These are phyloP conservation scores for Discostella stelligeroides DNA, from an alignment of 108 stramenopile genomes.

Conservation along the genomic window DNA sequence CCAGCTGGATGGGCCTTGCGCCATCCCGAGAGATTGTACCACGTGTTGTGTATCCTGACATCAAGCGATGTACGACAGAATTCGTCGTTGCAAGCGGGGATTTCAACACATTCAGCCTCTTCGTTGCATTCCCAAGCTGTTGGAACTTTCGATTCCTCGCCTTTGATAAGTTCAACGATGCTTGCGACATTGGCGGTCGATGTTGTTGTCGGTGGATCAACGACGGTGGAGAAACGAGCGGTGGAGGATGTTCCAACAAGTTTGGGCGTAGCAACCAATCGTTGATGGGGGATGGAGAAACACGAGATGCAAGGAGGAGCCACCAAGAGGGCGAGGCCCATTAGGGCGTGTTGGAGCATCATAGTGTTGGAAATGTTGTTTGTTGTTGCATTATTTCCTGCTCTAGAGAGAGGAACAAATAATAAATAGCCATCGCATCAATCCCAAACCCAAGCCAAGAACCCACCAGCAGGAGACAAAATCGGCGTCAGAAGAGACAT, in stretches of 20 bases:
- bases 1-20: conserved; percentile 92
- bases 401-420: too few species aligned
- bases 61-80: conserved; percentile 72
- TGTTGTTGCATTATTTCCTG: too few species aligned
- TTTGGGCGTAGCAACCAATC: conserved; percentile 2
- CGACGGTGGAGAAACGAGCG: conserved; percentile 31
- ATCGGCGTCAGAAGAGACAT: too few species aligned
- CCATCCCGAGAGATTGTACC: conserved; percentile 93
- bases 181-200: background rate
- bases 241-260: conserved; percentile 10
- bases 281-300: conserved; percentile 25
- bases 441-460: too few species aligned
- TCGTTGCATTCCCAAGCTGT: conserved; percentile 77
- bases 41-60: conserved; percentile 83
- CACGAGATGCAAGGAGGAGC: conserved; percentile 10
- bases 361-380: background rate
- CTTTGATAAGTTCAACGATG: background rate
- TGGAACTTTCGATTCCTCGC: conserved; percentile 3
- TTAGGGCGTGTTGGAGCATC: conserved; percentile 23
- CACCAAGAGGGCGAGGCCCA: conserved; percentile 21
- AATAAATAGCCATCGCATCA: too few species aligned
- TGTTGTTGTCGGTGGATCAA: conserved; percentile 10
- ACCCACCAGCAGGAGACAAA: too few species aligned
- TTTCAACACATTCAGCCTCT: conserved; percentile 69
- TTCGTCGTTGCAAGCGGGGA: conserved; percentile 65